Percentiles rank a stretch among this genome's conserved stretches.
Conservation (phyloP, 768 basidiomycete species). For the Suillus weaverae region DNA sequence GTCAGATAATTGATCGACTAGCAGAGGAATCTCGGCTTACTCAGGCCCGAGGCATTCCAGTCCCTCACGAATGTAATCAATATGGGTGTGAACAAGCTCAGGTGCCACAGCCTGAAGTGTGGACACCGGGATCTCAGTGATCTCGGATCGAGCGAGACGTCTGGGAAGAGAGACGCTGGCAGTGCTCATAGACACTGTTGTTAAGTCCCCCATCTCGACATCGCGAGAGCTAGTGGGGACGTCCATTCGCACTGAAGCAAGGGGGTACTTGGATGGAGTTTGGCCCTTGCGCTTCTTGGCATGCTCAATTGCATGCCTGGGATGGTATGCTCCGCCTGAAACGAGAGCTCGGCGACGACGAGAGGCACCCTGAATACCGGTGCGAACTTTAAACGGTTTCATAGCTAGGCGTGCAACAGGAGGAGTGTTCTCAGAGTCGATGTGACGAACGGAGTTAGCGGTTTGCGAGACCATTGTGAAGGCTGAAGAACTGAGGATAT, state of each 20-base stretch:
- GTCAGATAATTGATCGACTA: conserved; percentile 10
- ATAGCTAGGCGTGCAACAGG: conserved; percentile 16
- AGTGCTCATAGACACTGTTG: conserved; percentile 11
- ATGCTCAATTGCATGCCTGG: conserved; percentile 38
- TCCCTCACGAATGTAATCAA: conserved; percentile 29
- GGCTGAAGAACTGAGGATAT: not conserved
- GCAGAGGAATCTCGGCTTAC: conserved; percentile 15
- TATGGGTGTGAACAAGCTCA: conserved; percentile 24
- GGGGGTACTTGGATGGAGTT: conserved; percentile 18
- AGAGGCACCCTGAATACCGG: conserved; percentile 31
- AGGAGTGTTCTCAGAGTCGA: conserved; percentile 36
- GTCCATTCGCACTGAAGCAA: conserved; percentile 29
- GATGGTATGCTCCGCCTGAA: conserved; percentile 26
- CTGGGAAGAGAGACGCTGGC: conserved; percentile 22
- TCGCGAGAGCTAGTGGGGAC: conserved; percentile 23
- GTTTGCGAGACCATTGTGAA: conserved; percentile 30
- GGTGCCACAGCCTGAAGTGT: conserved; percentile 25
- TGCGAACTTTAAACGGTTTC: conserved; percentile 21
- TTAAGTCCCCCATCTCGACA: conserved; percentile 2
- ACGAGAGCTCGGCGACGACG: conserved; percentile 42
- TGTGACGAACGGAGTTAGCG: conserved; percentile 22
- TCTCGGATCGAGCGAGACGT: conserved; percentile 22
- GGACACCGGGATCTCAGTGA: conserved; percentile 12
- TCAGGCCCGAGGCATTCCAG: conserved; percentile 28
- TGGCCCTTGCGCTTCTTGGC: conserved; percentile 37